Evolutionary conservation across 257 asterid species (phyloP).

Genomic region (Cinchona pubescens): DNA sequence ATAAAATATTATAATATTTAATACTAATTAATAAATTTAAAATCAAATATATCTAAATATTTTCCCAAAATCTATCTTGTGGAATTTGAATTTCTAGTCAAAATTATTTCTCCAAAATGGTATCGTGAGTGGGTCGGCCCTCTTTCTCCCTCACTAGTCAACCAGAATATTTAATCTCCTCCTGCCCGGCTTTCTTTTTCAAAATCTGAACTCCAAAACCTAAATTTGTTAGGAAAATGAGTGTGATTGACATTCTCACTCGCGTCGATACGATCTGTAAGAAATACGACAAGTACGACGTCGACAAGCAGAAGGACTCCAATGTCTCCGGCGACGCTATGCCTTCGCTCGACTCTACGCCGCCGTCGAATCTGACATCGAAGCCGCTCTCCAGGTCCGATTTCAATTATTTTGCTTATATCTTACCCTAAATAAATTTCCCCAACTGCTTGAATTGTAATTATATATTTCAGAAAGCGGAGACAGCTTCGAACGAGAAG

Average conservation of each 20-base stretch:
- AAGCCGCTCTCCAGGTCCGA: constrained; percentile 75
- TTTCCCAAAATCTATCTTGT: no score
- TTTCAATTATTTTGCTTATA: not conserved
- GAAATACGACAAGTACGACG: constrained; percentile 89
- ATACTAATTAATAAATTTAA: no score
- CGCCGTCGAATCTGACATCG: constrained; percentile 78
- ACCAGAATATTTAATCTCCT: no score
- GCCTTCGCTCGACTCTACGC: constrained; percentile 89
- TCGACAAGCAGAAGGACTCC: constrained; percentile 65
- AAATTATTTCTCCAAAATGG: no score
- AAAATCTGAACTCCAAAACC: no score
- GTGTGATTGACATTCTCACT: constrained; percentile 86
- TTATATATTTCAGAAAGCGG: constrained; percentile 60
- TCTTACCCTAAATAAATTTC: not conserved
- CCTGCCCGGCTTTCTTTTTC: no score
- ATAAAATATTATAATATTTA: no score
- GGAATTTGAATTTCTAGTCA: no score
- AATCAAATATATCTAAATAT: no score
- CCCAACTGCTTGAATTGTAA: constrained; percentile 11
- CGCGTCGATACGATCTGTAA: constrained; percentile 96
- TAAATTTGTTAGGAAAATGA: constrained; percentile 39
- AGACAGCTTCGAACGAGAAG: constrained; percentile 68
- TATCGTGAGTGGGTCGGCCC: no score
- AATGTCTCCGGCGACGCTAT: constrained; percentile 91
- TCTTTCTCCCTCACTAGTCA: no score